phyloP scores from a whole-genome alignment of 2,329 filamentous ascomycete species.

The Xylariales sp. region DNA sequence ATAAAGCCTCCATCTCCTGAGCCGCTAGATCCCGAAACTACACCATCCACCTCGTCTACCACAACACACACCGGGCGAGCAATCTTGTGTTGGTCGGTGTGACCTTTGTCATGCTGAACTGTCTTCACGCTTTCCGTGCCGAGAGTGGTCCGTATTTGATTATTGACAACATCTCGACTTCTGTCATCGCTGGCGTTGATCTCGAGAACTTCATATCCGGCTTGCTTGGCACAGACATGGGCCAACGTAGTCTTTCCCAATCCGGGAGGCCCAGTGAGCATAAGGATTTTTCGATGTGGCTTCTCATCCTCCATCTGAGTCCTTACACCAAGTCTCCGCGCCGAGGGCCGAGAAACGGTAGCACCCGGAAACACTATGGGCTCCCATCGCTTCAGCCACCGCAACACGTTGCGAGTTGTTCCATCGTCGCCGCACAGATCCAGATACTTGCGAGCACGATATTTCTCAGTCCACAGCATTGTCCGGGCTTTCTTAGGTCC shows the following conservation, averaged over 20 bases:
- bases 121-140: conserved; percentile 91
- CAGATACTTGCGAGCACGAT: conserved; percentile 85
- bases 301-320: conserved; percentile 62
- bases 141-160: conserved; percentile 83
- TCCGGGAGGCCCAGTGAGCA: conserved; percentile 87
- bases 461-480: conserved; percentile 94
- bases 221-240: conserved; percentile 91
- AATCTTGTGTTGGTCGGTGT: conserved; percentile 58
- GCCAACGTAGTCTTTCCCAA: conserved; percentile 94
- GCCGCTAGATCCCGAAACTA: conserved; percentile 72
- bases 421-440: conserved; percentile 93
- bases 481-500: conserved; percentile 38
- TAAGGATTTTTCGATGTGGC: conserved; percentile 78
- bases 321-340: conserved; percentile 38
- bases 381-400: conserved; percentile 95
- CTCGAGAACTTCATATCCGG: conserved; percentile 93
- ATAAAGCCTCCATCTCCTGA: conserved; percentile 91
- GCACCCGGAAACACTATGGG: conserved; percentile 82
- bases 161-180: conserved; percentile 83
- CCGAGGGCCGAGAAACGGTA: conserved; percentile 50
- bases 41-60: conserved; percentile 95
- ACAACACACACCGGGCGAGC: conserved; percentile 89
- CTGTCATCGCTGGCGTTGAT: conserved; percentile 98
- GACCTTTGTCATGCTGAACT: conserved; percentile 53
- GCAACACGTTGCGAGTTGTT: conserved; percentile 83